Conservation (phyloP, 2,329 filamentous ascomycete genomes). For the Aurifilum marmelostoma region DNA sequence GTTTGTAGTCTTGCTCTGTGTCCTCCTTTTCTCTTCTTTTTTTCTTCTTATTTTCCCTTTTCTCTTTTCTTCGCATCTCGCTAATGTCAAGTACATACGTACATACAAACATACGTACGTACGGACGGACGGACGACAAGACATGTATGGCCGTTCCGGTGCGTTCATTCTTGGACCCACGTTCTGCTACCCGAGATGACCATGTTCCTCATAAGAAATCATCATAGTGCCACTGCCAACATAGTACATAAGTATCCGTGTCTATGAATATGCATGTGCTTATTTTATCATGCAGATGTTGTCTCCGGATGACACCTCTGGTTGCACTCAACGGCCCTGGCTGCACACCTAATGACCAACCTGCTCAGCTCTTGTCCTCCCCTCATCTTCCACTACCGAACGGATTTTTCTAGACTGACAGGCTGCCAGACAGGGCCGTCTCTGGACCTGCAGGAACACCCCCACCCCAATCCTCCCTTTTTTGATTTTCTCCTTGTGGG, state of each 20-base stretch:
- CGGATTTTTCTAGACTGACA: background rate
- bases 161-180: background rate
- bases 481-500: constrained; percentile 7
- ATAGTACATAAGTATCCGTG: background rate
- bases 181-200: background rate
- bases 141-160: background rate
- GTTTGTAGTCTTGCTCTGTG: background rate
- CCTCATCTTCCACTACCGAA: background rate
- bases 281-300: background rate
- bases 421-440: background rate
- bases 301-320: background rate
- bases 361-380: background rate
- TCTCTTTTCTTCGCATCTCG: no score
- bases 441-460: background rate
- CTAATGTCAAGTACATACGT: no score
- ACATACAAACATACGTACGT: background rate
- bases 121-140: background rate
- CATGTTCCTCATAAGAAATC: no score
- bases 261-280: no score
- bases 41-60: no score
- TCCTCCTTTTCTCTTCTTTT: no score
- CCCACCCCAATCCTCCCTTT: background rate
- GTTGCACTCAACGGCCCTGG: background rate
- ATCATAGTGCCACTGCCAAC: background rate
- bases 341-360: no score